phyloP scores from a whole-genome alignment of 1,284 basidiomycete genomes.

The Clitocybe nebularis region DNA sequence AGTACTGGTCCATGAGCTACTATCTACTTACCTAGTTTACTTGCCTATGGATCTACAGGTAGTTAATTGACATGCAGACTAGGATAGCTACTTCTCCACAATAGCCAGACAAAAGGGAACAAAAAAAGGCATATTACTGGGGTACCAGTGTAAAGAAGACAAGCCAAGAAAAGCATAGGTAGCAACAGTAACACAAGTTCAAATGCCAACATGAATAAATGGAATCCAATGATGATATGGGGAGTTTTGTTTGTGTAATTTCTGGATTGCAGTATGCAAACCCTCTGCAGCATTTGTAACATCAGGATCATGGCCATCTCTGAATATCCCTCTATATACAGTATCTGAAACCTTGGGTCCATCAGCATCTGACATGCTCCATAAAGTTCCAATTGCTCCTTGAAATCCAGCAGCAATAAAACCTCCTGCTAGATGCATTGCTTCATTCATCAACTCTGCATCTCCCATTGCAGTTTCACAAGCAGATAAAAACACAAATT shows the following conservation, averaged over 20 bases:
- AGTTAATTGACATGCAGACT: too few species aligned
- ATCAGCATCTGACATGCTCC: conserved; percentile 27
- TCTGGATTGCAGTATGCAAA: conserved; percentile 20
- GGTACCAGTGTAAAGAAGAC: too few species aligned
- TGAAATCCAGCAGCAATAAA: conserved; percentile 32
- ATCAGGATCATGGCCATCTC: conserved; percentile 10
- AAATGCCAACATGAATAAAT: conserved; percentile 26
- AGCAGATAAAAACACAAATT: conserved; percentile 27
- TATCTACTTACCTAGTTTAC: too few species aligned
- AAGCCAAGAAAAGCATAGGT: too few species aligned
- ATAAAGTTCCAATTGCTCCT: conserved; percentile 30
- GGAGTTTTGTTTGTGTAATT: conserved; percentile 15
- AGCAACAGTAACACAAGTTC: too few species aligned
- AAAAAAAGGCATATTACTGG: too few species aligned
- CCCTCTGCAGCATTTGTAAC: conserved; percentile 18
- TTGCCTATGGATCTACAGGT: too few species aligned
- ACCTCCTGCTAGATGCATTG: conserved; percentile 27
- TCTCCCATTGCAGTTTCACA: conserved; percentile 31
- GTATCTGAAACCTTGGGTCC: conserved; percentile 20
- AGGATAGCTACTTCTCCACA: too few species aligned
- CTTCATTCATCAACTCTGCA: conserved; percentile 21
- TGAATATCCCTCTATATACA: conserved; percentile 21
- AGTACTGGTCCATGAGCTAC: too few species aligned
- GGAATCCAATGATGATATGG: conserved; percentile 23
- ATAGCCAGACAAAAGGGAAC: too few species aligned